Evolutionary conservation across 2,329 filamentous ascomycete genomes (phyloP), one percentile per base, ranked within the genome.

Genomic region (Huntiella bhutanensis): DNA sequence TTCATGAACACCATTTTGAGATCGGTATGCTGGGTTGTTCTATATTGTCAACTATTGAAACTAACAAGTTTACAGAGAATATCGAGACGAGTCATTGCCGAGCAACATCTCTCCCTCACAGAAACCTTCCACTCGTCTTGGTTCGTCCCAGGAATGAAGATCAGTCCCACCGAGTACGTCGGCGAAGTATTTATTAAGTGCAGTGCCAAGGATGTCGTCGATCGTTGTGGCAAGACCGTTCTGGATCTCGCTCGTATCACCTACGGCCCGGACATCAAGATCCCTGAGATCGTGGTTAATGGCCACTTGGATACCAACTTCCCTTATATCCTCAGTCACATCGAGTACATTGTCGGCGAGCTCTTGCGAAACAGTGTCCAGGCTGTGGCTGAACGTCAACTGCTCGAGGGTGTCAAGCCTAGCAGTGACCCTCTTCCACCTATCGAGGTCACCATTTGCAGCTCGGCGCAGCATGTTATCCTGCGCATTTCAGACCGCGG

Each of bases 271-370:
- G 69, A 78, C 46, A 71, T 77, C 1, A 65, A 70, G 43, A 71
- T 98, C 1, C 91, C 91, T 4, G 76, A 86, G 52, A 82, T 98
- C 60, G 75, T 72, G 41, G 70, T 98, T 48, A 73, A 81, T 51
- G 91, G 92, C 16, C 86, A 98, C 58, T 69, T 91, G 2, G 77
- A 83, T 28, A 87, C 87, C 4, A 93, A 79, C 32, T 98, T 98
- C 57, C 91, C 92, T 1, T 98, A 95, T 57, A 96, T 98, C 52
- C 73, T 94, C 44, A 91, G 80, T 57, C 91, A 96, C 59, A 73
- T 98, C 44, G 88, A 98, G 63, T 98, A 98, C 62, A 95, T 98
- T 55, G 75, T 98, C 48, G 87, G 91, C 44, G 91, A 98, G 64
- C 76, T 98, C 16, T 69, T 98, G 17, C 80, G 91, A 34, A 98